A percentile compares a stretch with the other conserved stretches of the same genome.
phyloP scores from a whole-genome alignment of 352 stramenopile species.

The Globisporangium splendens region DNA sequence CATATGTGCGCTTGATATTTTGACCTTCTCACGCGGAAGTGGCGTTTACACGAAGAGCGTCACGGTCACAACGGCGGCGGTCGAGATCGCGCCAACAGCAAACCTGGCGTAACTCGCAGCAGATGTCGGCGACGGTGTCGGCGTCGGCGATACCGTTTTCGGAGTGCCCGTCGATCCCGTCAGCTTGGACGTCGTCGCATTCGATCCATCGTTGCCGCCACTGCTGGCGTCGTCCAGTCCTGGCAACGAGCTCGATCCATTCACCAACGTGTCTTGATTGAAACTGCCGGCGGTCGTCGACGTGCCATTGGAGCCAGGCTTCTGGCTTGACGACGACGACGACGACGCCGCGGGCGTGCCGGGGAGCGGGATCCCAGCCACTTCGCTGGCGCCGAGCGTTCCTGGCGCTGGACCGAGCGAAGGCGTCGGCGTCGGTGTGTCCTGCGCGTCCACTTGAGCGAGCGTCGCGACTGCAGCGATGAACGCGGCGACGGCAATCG shows the following conservation, averaged over 20 bases:
- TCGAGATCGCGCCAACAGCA: not conserved
- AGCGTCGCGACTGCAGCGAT: slow-evolving; percentile 1
- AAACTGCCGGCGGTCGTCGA: not conserved
- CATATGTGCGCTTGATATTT: not conserved
- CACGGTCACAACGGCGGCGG: slow-evolving; percentile 1
- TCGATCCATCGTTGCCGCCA: not conserved
- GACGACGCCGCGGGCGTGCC: slow-evolving; percentile 14
- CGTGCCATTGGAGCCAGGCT: slow-evolving; percentile 6
- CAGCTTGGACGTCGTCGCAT: not conserved
- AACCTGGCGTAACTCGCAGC: not conserved
- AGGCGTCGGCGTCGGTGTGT: slow-evolving; percentile 1
- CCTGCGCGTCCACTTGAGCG: slow-evolving; percentile 7
- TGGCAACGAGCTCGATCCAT: slow-evolving; percentile 9
- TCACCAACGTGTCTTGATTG: not conserved
- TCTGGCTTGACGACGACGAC: slow-evolving; percentile 13
- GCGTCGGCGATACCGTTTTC: slow-evolving; percentile 1
- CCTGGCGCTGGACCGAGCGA: slow-evolving; percentile 9
- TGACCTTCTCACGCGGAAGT: not conserved
- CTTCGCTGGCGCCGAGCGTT: slow-evolving; percentile 14
- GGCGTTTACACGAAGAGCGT: not conserved
- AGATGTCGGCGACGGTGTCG: not conserved
- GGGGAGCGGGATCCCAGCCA: slow-evolving; percentile 16
- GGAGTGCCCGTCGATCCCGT: not conserved
- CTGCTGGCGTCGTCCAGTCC: slow-evolving; percentile 8
- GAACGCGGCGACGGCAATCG: slow-evolving; percentile 4